These are phyloP conservation scores for Mortierella sp. DNA, from an alignment of 371 early-diverging fungal species.

Conservation along the genomic window DNA sequence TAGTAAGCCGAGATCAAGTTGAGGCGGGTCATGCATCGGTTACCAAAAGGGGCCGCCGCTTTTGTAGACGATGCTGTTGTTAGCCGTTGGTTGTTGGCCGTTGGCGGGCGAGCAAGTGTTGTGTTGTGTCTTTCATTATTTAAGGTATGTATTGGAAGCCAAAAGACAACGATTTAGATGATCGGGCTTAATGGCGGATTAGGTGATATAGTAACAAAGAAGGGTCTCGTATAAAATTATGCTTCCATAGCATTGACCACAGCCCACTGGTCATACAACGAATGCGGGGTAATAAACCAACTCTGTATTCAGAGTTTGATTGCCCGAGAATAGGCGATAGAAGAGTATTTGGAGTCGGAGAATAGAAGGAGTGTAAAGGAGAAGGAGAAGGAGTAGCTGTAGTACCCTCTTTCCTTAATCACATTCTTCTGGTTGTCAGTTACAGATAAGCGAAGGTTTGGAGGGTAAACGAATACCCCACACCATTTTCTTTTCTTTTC, in stretches of 20 bases:
- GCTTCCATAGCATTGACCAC: not conserved
- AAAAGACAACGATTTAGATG: not conserved
- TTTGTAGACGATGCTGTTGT: not conserved
- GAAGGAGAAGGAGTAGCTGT: not conserved
- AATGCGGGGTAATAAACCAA: conserved; percentile 2
- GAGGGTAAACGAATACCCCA: not conserved
- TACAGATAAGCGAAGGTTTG: not conserved
- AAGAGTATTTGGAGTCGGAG: not conserved
- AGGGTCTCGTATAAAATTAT: not conserved
- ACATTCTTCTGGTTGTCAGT: not conserved
- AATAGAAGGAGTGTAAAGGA: not conserved
- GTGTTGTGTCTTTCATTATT: not conserved
- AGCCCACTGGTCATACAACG: not conserved
- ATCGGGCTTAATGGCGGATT: too few relatives aligned
- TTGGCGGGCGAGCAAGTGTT: not conserved
- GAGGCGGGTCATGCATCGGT: not conserved
- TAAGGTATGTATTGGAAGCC: not conserved
- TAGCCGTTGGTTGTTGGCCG: not conserved
- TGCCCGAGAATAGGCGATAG: not conserved
- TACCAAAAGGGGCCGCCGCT: not conserved
- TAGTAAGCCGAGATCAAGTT: not conserved
- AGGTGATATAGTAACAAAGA: too few relatives aligned
- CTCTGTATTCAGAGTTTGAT: not conserved
- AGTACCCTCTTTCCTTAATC: not conserved
- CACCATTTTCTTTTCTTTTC: not conserved